phyloP scores from a whole-genome alignment of 2,329 filamentous ascomycete species.

The Ceratocystis alfenasii region DNA sequence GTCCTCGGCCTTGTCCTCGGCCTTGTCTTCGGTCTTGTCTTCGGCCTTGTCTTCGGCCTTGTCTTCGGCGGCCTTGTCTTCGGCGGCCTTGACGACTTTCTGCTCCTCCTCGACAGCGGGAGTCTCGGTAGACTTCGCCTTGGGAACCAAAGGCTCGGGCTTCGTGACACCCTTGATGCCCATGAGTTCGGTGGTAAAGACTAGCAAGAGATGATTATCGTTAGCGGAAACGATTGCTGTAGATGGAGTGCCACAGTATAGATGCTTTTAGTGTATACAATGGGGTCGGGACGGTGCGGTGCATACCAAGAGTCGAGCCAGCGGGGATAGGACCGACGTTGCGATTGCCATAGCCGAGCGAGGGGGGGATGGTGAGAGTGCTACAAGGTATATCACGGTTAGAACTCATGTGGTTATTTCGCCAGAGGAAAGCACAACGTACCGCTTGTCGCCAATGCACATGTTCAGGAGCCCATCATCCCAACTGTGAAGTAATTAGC shows the following conservation, averaged over 20 bases:
- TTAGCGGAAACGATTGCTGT: background rate
- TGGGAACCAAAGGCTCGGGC: slow-evolving; percentile 35
- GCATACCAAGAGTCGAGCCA: slow-evolving; percentile 60
- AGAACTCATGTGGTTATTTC: background rate
- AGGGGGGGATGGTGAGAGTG: slow-evolving; percentile 79
- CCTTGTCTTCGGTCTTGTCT: background rate
- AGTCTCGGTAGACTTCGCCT: slow-evolving; percentile 30
- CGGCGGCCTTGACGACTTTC: slow-evolving; percentile 31
- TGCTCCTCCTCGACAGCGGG: slow-evolving; percentile 26
- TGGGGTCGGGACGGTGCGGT: slow-evolving; percentile 17
- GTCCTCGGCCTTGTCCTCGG: slow-evolving; percentile 21
- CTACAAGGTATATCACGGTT: slow-evolving; percentile 30
- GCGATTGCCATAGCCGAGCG: slow-evolving; percentile 67
- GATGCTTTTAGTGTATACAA: background rate
- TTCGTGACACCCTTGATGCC: slow-evolving; percentile 62
- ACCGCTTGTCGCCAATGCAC: slow-evolving; percentile 87
- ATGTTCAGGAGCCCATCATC: slow-evolving; percentile 82
- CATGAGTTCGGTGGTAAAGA: slow-evolving; percentile 87
- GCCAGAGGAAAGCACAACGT: slow-evolving; percentile 24
- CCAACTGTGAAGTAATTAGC: slow-evolving; percentile 46
- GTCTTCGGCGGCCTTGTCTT: slow-evolving; percentile 30
- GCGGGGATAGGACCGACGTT: slow-evolving; percentile 72
- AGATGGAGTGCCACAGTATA: background rate
- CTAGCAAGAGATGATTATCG: slow-evolving; percentile 30
- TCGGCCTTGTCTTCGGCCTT: slow-evolving; percentile 26